Conservation (phyloP, 2,329 filamentous ascomycete genomes). For the Stemphylium beticola region DNA sequence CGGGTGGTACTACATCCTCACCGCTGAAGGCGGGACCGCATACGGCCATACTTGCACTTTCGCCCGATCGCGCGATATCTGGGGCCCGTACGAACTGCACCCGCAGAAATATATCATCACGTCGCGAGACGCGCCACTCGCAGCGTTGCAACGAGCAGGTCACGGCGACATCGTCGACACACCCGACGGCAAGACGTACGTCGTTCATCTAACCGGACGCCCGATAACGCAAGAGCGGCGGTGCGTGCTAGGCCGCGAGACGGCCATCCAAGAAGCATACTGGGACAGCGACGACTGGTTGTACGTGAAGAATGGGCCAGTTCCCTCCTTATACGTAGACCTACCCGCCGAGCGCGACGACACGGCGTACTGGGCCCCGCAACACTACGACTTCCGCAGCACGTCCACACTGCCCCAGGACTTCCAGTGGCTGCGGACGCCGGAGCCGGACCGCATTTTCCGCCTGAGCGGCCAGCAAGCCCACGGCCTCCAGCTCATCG, state of each 20-base stretch:
- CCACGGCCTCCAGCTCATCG: slow-evolving; percentile 59
- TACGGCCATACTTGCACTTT: slow-evolving; percentile 51
- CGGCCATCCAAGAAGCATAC: slow-evolving; percentile 62
- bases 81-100: slow-evolving; percentile 52
- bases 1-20: slow-evolving; percentile 46
- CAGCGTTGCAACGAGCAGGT: slow-evolving; percentile 43
- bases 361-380: slow-evolving; percentile 48
- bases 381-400: slow-evolving; percentile 56
- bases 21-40: slow-evolving; percentile 50
- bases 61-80: slow-evolving; percentile 47
- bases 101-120: slow-evolving; percentile 52
- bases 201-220: slow-evolving; percentile 45
- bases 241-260: slow-evolving; percentile 47
- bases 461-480: slow-evolving; percentile 51
- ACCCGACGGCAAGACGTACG: slow-evolving; percentile 40
- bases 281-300: slow-evolving; percentile 69
- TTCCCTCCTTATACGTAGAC: slow-evolving; percentile 51
- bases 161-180: slow-evolving; percentile 49
- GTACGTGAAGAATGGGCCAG: slow-evolving; percentile 63
- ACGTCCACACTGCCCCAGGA: slow-evolving; percentile 57
- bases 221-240: slow-evolving; percentile 42
- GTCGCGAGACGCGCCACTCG: slow-evolving; percentile 44
- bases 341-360: slow-evolving; percentile 39
- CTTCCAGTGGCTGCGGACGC: slow-evolving; percentile 64
- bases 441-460: slow-evolving; percentile 56